phyloP scores from a whole-genome alignment of 1,139 yeast genomes.

The Kodamaea alishanica region DNA sequence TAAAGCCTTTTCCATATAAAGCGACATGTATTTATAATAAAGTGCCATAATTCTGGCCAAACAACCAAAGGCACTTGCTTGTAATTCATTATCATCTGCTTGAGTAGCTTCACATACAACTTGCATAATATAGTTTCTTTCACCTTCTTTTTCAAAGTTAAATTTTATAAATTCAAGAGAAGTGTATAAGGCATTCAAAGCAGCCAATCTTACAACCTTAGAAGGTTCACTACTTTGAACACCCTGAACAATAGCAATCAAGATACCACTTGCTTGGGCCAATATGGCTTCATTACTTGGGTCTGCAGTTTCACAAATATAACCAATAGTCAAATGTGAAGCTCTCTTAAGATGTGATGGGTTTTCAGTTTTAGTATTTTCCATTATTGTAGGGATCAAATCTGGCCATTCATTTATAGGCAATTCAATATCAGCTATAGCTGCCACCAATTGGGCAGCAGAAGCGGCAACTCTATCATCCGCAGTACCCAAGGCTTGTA shows the following conservation, averaged over 20 bases:
- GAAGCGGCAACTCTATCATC: slow-evolving; percentile 82
- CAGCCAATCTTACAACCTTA: slow-evolving; percentile 75
- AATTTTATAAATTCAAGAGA: slow-evolving; percentile 85
- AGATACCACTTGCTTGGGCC: slow-evolving; percentile 84
- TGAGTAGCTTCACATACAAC: slow-evolving; percentile 98
- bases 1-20: slow-evolving; percentile 96
- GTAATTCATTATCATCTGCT: slow-evolving; percentile 74
- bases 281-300: slow-evolving; percentile 77
- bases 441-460: slow-evolving; percentile 92
- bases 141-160: slow-evolving; percentile 90
- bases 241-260: slow-evolving; percentile 95
- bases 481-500: slow-evolving; percentile 60
- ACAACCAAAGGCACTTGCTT: slow-evolving; percentile 95
- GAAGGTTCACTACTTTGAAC: slow-evolving; percentile 82
- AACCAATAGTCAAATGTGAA: slow-evolving; percentile 85
- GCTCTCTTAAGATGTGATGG: slow-evolving; percentile 81
- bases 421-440: slow-evolving; percentile 91
- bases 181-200: slow-evolving; percentile 85
- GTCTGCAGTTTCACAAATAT: slow-evolving; percentile 92
- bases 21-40: slow-evolving; percentile 84
- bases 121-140: slow-evolving; percentile 95
- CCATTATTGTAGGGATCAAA: slow-evolving; percentile 75
- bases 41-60: slow-evolving; percentile 87
- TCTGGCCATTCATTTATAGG: slow-evolving; percentile 89
- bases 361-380: slow-evolving; percentile 75